Conservation (phyloP, 2,329 filamentous ascomycete species). For the Samsoniella hepiali region DNA sequence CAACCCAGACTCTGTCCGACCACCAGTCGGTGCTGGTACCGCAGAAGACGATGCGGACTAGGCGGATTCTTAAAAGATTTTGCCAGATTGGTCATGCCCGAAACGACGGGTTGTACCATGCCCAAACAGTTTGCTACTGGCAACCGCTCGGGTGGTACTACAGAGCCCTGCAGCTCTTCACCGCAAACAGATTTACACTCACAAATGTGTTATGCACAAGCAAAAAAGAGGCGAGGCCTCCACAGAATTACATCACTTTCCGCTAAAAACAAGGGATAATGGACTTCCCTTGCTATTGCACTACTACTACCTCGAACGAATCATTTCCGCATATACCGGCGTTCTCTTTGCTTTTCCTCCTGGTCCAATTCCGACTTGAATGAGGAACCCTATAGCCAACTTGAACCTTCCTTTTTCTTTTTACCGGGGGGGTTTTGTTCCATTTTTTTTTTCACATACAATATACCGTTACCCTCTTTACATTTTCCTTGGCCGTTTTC, state of each 20-base stretch:
- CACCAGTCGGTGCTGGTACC: conserved; percentile 47
- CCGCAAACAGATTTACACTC: neutral
- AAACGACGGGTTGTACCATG: neutral
- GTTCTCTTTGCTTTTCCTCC: neutral
- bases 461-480: neutral
- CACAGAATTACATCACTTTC: neutral
- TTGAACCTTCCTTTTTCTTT: conserved; percentile 1
- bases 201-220: neutral
- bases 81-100: neutral
- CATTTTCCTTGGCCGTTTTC: neutral
- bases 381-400: neutral
- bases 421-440: too few species aligned
- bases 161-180: neutral
- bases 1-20: conserved; percentile 53
- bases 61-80: conserved; percentile 8
- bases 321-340: conserved; percentile 9
- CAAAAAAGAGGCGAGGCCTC: neutral
- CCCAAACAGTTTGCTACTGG: conserved; percentile 5
- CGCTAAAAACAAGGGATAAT: neutral
- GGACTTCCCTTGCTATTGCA: neutral
- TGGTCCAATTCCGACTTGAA: neutral
- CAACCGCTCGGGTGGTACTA: conserved; percentile 12
- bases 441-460: neutral
- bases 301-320: neutral
- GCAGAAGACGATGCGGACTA: conserved; percentile 51